A percentile compares a stretch with the other conserved stretches of the same genome.
Conservation (phyloP, 2,329 filamentous ascomycete genomes). For the Berkeleyomyces rouxiae region DNA sequence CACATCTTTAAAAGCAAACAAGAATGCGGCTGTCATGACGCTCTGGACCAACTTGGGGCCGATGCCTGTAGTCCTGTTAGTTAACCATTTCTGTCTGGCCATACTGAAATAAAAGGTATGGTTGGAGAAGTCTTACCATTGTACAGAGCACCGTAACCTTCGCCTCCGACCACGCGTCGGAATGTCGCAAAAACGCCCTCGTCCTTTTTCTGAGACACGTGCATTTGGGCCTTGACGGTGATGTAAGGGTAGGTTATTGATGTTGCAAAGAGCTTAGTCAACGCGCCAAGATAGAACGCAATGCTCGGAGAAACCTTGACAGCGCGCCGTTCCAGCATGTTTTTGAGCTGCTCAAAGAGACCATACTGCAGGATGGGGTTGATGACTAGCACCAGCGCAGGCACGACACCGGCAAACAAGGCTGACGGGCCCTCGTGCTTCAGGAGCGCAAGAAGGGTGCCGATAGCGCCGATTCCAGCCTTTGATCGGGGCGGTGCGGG, state of each 20-base stretch:
- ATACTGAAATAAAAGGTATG: neutral
- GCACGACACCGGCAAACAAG: conserved; percentile 82
- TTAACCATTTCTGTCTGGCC: conserved; percentile 13
- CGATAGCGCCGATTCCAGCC: conserved; percentile 51
- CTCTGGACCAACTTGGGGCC: conserved; percentile 94
- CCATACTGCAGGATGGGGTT: conserved; percentile 99
- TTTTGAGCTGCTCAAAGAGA: conserved; percentile 96
- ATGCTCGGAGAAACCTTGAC: conserved; percentile 62
- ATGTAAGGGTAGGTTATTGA: conserved; percentile 96
- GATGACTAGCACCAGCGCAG: conserved; percentile 84
- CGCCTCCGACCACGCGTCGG: conserved; percentile 63
- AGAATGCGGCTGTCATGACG: conserved; percentile 84
- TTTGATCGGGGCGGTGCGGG: conserved; percentile 25
- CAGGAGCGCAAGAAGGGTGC: conserved; percentile 65
- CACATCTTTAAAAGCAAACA: conserved; percentile 97
- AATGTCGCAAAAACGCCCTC: conserved; percentile 68
- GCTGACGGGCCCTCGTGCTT: conserved; percentile 69
- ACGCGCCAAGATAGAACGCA: conserved; percentile 77
- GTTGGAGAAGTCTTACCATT: conserved; percentile 45
- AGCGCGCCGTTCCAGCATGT: conserved; percentile 54
- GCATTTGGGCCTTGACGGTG: conserved; percentile 95
- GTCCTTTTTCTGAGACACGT: conserved; percentile 65
- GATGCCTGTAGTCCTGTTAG: conserved; percentile 46
- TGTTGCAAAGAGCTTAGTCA: conserved; percentile 90
- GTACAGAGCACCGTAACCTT: conserved; percentile 85